Evolutionary conservation across 2,329 filamentous ascomycete genomes (phyloP), one percentile per base, ranked within the genome.

Genomic region (Chaetomiaceae sp.): DNA sequence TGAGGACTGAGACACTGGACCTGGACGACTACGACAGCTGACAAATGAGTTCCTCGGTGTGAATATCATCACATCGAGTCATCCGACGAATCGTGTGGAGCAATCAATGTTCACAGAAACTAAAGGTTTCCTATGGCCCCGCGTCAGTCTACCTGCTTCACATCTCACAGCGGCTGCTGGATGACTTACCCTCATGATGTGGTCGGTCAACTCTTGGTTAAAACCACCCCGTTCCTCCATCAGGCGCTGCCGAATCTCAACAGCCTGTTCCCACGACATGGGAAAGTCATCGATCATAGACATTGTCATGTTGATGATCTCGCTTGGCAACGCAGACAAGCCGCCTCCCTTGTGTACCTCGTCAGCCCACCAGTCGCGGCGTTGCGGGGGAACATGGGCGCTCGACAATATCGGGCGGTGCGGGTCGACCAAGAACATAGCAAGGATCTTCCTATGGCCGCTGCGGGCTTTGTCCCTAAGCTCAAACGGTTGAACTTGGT

Each of bases 381-480:
- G 38, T 38, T 57, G 55, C 10, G 55, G 55, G 4, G 55, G 55
- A 4, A 57, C 55, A 23, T 54, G 47, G 11, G 42, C 52, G 9
- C 25, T 45, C 20, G 47, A 50, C 20, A 50, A n/a, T n/a, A n/a
- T n/a, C n/a, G n/a, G n/a, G n/a, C 85, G 63, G 77, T 84, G 18
- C 0, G 82, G 83, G 61, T 86, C 80, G 2, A 86, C 75, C 2
- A 86, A 72, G 62, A 79, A 86, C 9, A 86, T 67, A 0, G 78
- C 79, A 3, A 86, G 66, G 43, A 85, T 79, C 62, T 80, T 80
- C 16, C 80, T 72, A 59, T 85, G 78, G 2, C 83, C 82, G 0
- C 78, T 73, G 18, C 70, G 73, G 0, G 75, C 73, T 3, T 64
- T 65, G 60, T 86, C 81, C 0, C 57, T 65, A 0, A 85, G 73